Conservation (phyloP, 805 yeast species). For the Teunomyces barrocoloradensis region DNA sequence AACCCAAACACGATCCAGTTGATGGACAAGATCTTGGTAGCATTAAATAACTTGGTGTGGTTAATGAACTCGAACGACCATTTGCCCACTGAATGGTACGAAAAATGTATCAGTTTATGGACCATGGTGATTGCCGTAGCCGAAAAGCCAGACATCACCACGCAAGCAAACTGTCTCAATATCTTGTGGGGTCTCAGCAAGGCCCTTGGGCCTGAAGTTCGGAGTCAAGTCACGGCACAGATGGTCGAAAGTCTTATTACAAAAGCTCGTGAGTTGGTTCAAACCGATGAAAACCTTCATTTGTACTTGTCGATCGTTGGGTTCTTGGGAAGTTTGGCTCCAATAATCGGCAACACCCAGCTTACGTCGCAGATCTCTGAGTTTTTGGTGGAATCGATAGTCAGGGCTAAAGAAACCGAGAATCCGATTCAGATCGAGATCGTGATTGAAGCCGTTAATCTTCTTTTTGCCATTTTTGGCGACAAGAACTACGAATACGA, state of each 20-base stretch:
- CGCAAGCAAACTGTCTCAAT: slow-evolving; percentile 33
- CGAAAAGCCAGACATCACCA: slow-evolving; percentile 15
- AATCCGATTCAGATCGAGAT: slow-evolving; percentile 31
- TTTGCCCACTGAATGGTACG: slow-evolving; percentile 41
- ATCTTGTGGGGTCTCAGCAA: slow-evolving; percentile 39
- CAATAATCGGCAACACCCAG: slow-evolving; percentile 42
- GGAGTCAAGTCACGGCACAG: slow-evolving; percentile 20
- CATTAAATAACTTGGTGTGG: slow-evolving; percentile 75
- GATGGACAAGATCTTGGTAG: slow-evolving; percentile 54
- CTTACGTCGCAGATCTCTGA: slow-evolving; percentile 46
- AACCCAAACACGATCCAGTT: slow-evolving; percentile 33
- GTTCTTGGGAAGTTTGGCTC: slow-evolving; percentile 51
- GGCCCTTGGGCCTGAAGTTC: slow-evolving; percentile 33
- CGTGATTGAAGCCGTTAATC: slow-evolving; percentile 59
- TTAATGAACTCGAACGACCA: slow-evolving; percentile 35
- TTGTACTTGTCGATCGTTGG: slow-evolving; percentile 43
- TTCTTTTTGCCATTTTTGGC: slow-evolving; percentile 74
- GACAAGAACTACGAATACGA: slow-evolving; percentile 72
- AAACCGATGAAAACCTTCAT: slow-evolving; percentile 7
- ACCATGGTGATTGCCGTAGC: slow-evolving; percentile 15
- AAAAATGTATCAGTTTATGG: slow-evolving; percentile 28
- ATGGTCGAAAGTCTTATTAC: slow-evolving; percentile 25
- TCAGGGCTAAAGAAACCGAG: slow-evolving; percentile 3
- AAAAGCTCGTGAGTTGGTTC: slow-evolving; percentile 8
- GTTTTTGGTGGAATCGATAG: slow-evolving; percentile 12